Percentiles rank a stretch among this genome's conserved stretches.
phyloP scores from a whole-genome alignment of 495 filamentous ascomycete species.

The Bombardia bombarda region DNA sequence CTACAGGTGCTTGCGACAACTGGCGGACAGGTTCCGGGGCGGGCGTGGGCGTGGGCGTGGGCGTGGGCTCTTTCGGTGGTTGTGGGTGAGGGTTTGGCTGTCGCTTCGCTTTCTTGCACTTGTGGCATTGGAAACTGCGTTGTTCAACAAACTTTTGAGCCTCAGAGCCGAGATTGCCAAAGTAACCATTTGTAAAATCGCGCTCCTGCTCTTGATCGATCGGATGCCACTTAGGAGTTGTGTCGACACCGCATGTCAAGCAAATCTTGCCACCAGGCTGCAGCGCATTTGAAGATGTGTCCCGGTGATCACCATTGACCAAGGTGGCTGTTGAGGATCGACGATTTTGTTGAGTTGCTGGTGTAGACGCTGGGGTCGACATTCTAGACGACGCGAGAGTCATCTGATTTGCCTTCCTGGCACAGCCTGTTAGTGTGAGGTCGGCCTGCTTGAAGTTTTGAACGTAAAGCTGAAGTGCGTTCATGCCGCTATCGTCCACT shows the following conservation, averaged over 20 bases:
- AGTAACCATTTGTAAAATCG: constrained; percentile 34
- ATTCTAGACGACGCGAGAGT: constrained; percentile 33
- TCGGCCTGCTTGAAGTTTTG: constrained; percentile 93
- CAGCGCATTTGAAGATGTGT: constrained; percentile 6
- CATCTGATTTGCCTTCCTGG: constrained; percentile 66
- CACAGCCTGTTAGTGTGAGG: constrained; percentile 77
- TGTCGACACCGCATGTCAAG: constrained; percentile 49
- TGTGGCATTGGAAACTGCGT: constrained; percentile 47
- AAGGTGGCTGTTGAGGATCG: constrained; percentile 30
- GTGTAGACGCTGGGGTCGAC: constrained; percentile 13
- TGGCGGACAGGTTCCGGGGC: constrained; percentile 26
- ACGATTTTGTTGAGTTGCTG: constrained; percentile 18
- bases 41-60: too few species aligned
- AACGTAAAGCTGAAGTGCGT: constrained; percentile 77
- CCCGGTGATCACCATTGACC: constrained; percentile 17
- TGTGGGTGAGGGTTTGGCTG: constrained; percentile 26
- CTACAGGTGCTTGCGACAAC: constrained; percentile 27
- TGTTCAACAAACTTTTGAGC: constrained; percentile 42
- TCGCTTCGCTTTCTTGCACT: constrained; percentile 41
- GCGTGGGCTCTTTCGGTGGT: constrained; percentile 22
- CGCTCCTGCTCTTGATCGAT: constrained; percentile 32
- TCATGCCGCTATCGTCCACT: constrained; percentile 52
- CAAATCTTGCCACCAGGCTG: constrained; percentile 39
- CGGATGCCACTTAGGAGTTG: constrained; percentile 56
- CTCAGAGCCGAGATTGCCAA: constrained; percentile 28